phyloP scores from a whole-genome alignment of 495 filamentous ascomycete genomes.

The Sphaerosporella brunnea region DNA sequence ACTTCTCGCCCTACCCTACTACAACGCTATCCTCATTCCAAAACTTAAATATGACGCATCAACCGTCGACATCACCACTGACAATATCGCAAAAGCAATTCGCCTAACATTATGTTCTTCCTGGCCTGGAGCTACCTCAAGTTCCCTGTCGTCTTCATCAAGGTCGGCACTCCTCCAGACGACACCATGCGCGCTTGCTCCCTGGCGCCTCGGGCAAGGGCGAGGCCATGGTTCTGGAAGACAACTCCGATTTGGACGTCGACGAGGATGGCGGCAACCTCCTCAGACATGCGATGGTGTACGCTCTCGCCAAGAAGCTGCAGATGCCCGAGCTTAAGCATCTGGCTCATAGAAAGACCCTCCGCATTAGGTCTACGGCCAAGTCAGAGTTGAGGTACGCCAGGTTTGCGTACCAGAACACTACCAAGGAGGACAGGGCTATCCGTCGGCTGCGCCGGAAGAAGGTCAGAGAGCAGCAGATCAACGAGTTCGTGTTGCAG shows the following conservation, averaged over 20 bases:
- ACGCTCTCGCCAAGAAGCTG: conserved; percentile 73
- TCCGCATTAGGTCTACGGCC: conserved; percentile 66
- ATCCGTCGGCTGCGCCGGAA: conserved; percentile 68
- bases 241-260: conserved; percentile 35
- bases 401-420: conserved; percentile 71
- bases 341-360: conserved; percentile 72
- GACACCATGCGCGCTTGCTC: conserved; percentile 42
- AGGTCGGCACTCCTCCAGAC: conserved; percentile 46
- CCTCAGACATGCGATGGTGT: conserved; percentile 69
- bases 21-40: no score
- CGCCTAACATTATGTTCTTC: not conserved
- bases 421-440: conserved; percentile 43
- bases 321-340: conserved; percentile 52
- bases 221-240: conserved; percentile 18
- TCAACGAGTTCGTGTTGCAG: no score
- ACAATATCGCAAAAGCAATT: no score
- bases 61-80: no score
- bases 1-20: no score
- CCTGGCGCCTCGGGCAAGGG: conserved; percentile 27
- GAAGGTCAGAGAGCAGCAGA: no score
- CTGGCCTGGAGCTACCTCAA: conserved; percentile 45
- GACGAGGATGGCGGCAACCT: conserved; percentile 61
- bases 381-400: conserved; percentile 80
- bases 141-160: conserved; percentile 60
- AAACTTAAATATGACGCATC: no score